Base-by-base conservation (phyloP, 2,329 filamentous ascomycete species). In the Pseudocercospora macadamiae region DNA sequence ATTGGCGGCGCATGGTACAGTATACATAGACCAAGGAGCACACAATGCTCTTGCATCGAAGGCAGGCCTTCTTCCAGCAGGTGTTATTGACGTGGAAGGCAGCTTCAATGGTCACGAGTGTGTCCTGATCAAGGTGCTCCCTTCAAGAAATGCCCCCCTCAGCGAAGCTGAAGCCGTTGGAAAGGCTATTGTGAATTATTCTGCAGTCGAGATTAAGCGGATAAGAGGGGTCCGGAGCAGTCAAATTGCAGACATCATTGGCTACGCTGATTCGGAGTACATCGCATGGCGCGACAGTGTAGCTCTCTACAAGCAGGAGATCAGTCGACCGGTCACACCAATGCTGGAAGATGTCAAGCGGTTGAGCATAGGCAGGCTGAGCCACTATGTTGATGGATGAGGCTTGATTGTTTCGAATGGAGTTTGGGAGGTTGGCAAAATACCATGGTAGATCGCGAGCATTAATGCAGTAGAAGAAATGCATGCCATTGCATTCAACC, bases 251-350 rank as follows among this genome's bases (percentile, higher is more conserved):
- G 82, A 83, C 8, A 79, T 95, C 44, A 78, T 99, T 28, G 95
- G 93, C 3, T 99, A 97, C 76, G 91, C 91, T 18, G 93, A 97
- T 73, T 96, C 89, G 70, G 92, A 97, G 76, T 97, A 97, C 76
- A 89, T 97, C 37, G 93, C 92, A 8, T 81, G 95, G 70, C 82
- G 92, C 63, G 91, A 96, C 74, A 93, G 96, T 68, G 88, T 97
- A 62, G 91, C 90, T 44, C 86, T 96, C 66, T 88, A 89, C 59
- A 66, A 66, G 44, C 58, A 64, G 26, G 67, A 71, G 61, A 64
- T 64, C 18, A 69, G 67, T 51, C 60, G 70, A 30, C 70, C 70
- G 2, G 67, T 66, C 1, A 71, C 70, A 28, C 70, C 70, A 14
- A 53, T 60, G 60, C 44, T 39, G 4, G 65, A 62, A 2, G 64